These are phyloP conservation scores for Microdochium bolleyi DNA, from an alignment of 2,329 filamentous ascomycete species.

Conservation along the genomic window DNA sequence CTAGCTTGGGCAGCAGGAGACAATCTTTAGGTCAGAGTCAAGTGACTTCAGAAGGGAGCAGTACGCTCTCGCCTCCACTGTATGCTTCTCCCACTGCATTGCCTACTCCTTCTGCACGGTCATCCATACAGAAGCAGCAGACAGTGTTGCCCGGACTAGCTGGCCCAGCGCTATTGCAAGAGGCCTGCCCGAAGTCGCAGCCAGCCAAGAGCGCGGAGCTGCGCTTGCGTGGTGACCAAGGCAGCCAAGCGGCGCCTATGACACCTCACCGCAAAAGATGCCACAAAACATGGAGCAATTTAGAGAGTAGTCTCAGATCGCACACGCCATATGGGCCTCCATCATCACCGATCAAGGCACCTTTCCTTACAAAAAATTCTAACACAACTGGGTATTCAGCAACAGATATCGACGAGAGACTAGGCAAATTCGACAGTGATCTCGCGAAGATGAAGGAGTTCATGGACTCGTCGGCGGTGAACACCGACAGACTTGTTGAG, in stretches of 20 bases:
- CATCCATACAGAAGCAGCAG: too few species aligned
- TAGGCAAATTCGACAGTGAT: constrained; percentile 69
- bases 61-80: too few species aligned
- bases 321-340: constrained; percentile 26
- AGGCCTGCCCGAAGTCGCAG: constrained; percentile 6
- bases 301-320: constrained; percentile 15
- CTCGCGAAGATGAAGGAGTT: constrained; percentile 65
- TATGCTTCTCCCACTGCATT: too few species aligned
- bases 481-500: constrained; percentile 65
- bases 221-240: not conserved
- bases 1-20: not conserved
- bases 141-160: too few species aligned
- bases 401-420: constrained; percentile 71
- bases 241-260: constrained; percentile 18
- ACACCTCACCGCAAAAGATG: constrained; percentile 23
- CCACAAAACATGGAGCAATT: constrained; percentile 16
- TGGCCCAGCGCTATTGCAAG: too few species aligned
- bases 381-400: constrained; percentile 57
- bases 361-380: constrained; percentile 67
- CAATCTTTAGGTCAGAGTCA: not conserved
- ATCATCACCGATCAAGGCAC: constrained; percentile 34
- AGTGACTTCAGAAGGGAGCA: not conserved
- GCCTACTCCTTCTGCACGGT: too few species aligned
- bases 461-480: constrained; percentile 60
- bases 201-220: constrained; percentile 2